phyloP scores from a whole-genome alignment of 2,329 filamentous ascomycete genomes.

The Cryphonectria parasitica region DNA sequence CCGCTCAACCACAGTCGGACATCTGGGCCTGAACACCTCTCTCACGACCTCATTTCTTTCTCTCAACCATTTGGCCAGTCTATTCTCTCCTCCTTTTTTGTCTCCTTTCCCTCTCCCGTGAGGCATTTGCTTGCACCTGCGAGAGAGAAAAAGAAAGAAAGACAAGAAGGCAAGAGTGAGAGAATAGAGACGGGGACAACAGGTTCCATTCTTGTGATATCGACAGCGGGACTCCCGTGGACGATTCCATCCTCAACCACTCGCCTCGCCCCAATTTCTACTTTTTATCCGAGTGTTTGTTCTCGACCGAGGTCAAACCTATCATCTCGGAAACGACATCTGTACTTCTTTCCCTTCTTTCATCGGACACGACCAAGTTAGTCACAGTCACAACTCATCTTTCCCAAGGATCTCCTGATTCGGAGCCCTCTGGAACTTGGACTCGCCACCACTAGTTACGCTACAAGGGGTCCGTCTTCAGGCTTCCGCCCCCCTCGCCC shows the following conservation, averaged over 20 bases:
- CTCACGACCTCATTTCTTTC: slow-evolving; percentile 30
- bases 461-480: slow-evolving; percentile 32
- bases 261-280: slow-evolving; percentile 7
- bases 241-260: slow-evolving; percentile 15
- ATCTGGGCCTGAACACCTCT: slow-evolving; percentile 16
- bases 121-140: slow-evolving; percentile 45
- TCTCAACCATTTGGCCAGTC: not conserved
- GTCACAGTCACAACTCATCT: slow-evolving; percentile 20
- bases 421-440: slow-evolving; percentile 19
- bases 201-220: slow-evolving; percentile 13
- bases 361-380: slow-evolving; percentile 22
- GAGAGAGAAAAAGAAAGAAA: slow-evolving; percentile 35
- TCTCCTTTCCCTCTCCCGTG: slow-evolving; percentile 34
- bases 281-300: not conserved
- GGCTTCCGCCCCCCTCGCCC: slow-evolving; percentile 35
- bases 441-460: slow-evolving; percentile 13
- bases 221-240: slow-evolving; percentile 6
- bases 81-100: slow-evolving; percentile 18
- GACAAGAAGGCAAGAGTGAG: slow-evolving; percentile 32
- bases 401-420: slow-evolving; percentile 27
- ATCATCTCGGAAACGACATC: slow-evolving; percentile 15
- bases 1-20: slow-evolving; percentile 30
- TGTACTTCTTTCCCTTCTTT: not conserved
- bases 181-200: slow-evolving; percentile 28
- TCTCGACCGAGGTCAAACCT: not conserved